These are phyloP conservation scores for Nemania diffusa DNA, from an alignment of 2,329 filamentous ascomycete genomes.

Conservation along the genomic window DNA sequence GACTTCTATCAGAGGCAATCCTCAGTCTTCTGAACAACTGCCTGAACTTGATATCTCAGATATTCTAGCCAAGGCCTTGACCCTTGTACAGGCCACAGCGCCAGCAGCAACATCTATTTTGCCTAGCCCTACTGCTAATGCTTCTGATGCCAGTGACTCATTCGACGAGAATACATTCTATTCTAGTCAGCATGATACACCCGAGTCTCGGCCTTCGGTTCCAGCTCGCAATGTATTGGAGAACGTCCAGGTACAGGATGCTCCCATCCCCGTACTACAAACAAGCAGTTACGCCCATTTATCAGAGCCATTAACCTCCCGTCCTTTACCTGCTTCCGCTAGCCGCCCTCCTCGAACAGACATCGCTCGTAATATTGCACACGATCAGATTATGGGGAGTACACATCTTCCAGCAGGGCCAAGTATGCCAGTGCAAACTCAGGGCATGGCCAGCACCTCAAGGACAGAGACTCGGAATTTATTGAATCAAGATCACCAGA, in stretches of 20 bases:
- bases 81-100: slow-evolving; percentile 76
- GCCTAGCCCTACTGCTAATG: slow-evolving; percentile 63
- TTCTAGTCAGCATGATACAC: slow-evolving; percentile 90
- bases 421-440: slow-evolving; percentile 31
- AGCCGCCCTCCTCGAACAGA: slow-evolving; percentile 24
- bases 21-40: slow-evolving; percentile 60
- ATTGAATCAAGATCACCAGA: slow-evolving; percentile 22
- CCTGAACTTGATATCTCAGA: slow-evolving; percentile 77
- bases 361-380: slow-evolving; percentile 27
- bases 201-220: slow-evolving; percentile 62
- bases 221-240: slow-evolving; percentile 60
- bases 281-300: slow-evolving; percentile 41
- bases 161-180: slow-evolving; percentile 96
- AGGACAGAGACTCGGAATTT: slow-evolving; percentile 14
- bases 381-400: slow-evolving; percentile 34
- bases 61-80: slow-evolving; percentile 76
- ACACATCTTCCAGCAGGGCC: slow-evolving; percentile 29
- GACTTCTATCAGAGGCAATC: slow-evolving; percentile 54
- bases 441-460: slow-evolving; percentile 23
- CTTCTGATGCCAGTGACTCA: slow-evolving; percentile 76
- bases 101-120: slow-evolving; percentile 67
- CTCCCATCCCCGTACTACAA: slow-evolving; percentile 51
- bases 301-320: slow-evolving; percentile 33
- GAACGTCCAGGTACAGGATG: slow-evolving; percentile 53
- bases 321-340: slow-evolving; percentile 27